These are phyloP conservation scores for Teratosphaeria zuluensis DNA, from an alignment of 2,329 filamentous ascomycete genomes.

Conservation along the genomic window DNA sequence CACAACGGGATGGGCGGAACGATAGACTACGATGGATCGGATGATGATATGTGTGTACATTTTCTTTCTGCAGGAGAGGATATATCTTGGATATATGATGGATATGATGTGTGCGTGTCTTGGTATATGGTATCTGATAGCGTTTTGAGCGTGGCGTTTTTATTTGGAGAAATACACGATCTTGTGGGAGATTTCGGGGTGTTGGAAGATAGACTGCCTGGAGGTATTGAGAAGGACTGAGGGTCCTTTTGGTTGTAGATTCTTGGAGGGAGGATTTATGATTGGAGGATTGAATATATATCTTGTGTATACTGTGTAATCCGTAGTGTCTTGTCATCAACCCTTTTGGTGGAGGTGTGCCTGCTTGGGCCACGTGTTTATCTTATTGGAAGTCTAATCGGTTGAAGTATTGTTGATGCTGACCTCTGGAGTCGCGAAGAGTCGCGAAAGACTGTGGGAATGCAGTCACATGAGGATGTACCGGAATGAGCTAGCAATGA, in stretches of 20 bases:
- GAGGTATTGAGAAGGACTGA: not conserved
- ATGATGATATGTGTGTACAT: not conserved
- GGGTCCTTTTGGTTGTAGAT: too few species aligned
- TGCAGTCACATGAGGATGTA: too few species aligned
- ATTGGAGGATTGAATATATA: too few species aligned
- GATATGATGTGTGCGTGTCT: not conserved
- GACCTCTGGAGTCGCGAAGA: too few species aligned
- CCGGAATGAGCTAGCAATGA: not conserved
- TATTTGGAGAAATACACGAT: not conserved
- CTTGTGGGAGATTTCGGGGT: not conserved
- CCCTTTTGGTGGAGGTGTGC: too few species aligned
- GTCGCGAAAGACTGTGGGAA: too few species aligned
- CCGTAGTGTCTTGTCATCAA: too few species aligned
- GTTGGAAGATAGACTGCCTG: not conserved
- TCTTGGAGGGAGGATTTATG: too few species aligned
- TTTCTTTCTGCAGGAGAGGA: not conserved
- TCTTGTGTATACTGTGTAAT: too few species aligned
- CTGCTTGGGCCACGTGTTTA: too few species aligned
- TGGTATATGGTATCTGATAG: not conserved
- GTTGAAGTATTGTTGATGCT: too few species aligned
- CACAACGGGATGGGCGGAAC: not conserved
- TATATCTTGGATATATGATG: not conserved
- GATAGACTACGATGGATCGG: not conserved
- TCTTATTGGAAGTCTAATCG: too few species aligned
- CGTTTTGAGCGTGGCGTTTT: not conserved